These are phyloP conservation scores for Globisporangium cylindrosporum DNA, from an alignment of 352 stramenopile genomes.

Conservation along the genomic window DNA sequence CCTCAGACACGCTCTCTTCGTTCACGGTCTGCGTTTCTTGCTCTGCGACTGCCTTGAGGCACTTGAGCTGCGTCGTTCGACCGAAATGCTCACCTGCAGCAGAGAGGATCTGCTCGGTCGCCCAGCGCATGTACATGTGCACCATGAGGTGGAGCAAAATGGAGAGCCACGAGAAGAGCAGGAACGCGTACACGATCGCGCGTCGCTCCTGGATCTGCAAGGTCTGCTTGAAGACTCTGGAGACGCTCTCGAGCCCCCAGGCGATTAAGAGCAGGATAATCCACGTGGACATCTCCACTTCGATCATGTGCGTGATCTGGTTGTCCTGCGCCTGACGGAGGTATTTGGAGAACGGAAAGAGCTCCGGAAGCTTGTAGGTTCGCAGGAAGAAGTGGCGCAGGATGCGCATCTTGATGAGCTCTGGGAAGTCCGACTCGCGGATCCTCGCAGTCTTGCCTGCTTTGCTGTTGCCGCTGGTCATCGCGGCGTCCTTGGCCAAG, in stretches of 20 bases:
- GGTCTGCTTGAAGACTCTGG: constrained; percentile 15
- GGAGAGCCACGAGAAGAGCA: constrained; percentile 34
- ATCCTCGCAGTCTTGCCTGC: background rate
- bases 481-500: background rate
- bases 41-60: constrained; percentile 20
- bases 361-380: constrained; percentile 39
- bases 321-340: constrained; percentile 66
- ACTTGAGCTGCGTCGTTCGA: constrained; percentile 15
- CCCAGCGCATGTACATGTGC: constrained; percentile 37
- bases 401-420: constrained; percentile 33
- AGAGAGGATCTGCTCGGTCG: constrained; percentile 25
- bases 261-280: constrained; percentile 44
- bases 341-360: constrained; percentile 78
- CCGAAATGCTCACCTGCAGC: constrained; percentile 23
- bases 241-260: constrained; percentile 32
- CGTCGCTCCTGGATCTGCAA: constrained; percentile 21
- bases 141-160: constrained; percentile 37
- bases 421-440: constrained; percentile 11
- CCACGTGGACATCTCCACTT: constrained; percentile 71
- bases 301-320: constrained; percentile 80
- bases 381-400: constrained; percentile 47
- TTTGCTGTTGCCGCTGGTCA: background rate
- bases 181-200: constrained; percentile 36
- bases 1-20: constrained; percentile 24
- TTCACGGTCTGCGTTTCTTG: constrained; percentile 18